Percentiles rank a stretch among this genome's conserved stretches.
Conservation (phyloP, 306 rosid species). For the Echinosophora koreensis region DNA sequence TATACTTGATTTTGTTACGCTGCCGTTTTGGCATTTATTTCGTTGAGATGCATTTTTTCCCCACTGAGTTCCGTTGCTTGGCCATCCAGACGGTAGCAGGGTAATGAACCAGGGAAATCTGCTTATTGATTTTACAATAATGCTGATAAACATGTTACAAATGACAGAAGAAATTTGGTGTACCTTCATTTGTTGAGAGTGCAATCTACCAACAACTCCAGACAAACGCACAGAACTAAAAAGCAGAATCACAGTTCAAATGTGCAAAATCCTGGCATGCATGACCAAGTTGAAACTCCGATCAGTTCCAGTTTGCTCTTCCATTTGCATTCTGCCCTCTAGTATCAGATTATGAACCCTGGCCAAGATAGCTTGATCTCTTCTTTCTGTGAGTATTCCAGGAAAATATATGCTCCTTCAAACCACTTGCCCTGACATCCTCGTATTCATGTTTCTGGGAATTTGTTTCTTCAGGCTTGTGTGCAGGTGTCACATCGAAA, state of each 20-base stretch:
- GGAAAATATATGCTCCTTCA: constrained; percentile 60
- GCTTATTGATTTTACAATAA: constrained; percentile 43
- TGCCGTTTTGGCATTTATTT: no score
- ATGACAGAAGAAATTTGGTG: constrained; percentile 46
- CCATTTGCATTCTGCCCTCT: constrained; percentile 55
- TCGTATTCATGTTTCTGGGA: constrained; percentile 55
- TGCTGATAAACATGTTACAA: constrained; percentile 37
- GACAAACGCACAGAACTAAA: no score
- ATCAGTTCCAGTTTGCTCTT: constrained; percentile 64
- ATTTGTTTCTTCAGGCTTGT: constrained; percentile 55
- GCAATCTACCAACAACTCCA: constrained; percentile 27
- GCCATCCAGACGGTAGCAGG: no score
- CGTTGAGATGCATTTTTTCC: no score
- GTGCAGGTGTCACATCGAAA: constrained; percentile 51
- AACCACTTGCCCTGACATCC: constrained; percentile 50
- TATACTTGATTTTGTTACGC: no score
- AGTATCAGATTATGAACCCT: constrained; percentile 63
- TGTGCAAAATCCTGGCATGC: no score
- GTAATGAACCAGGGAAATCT: constrained; percentile 18
- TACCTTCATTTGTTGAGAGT: constrained; percentile 43
- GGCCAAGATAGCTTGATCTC: constrained; percentile 70
- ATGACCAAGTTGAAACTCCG: neutral
- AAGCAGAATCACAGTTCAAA: no score
- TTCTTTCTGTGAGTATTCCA: constrained; percentile 80
- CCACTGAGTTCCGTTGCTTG: no score